Evolutionary conservation across 1,139 yeast species (phyloP), one percentile per base, ranked within the genome.

Genomic region (Protomyces inundatus): DNA sequence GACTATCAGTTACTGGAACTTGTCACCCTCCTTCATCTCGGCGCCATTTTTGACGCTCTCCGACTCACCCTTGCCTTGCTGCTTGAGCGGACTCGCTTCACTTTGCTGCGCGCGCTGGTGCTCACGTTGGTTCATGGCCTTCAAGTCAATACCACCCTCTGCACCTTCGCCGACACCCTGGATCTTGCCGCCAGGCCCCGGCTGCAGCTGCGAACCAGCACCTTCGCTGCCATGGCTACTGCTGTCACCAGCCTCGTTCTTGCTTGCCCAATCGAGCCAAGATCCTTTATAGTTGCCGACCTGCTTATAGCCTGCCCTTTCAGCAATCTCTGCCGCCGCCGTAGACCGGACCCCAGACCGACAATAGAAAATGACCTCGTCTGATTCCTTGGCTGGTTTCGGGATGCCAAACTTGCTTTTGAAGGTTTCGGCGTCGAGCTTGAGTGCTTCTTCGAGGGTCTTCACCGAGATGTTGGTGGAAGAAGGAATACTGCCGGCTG

Each of bases 381-480:
- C 62, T 72, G 87, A 83, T 58, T 84, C 85, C 53, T 79, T 74
- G 5, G 77, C 71, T 3, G 98, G 98, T 77, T 93, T 93, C n/a
- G 79, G 80, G 72, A 90, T 86, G 14, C 96, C 93, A 77, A 91
- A 90, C 63, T 83, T 79, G 48, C 87, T 88, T 70, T 83, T 81
- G 72, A 95, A 93, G 69, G 89, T 96, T 63, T 88, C 95, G 6
- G 82, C 80, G 1, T 85, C 77, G 66, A 93, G 81, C 64, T 88
- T 90, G 68, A 93, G 80, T 0, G 98, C 98, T n/a, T 96, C 96
- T 0, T 98, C 98, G 14, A 91, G 83, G 6, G 95, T 84, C 73
- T 90, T 90, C 77, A 86, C 87, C 23, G 98, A 98, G 66, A 93
- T 82, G 73, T 93, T 93, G 68, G 90, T 77, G 12, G 98, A 86